Base-by-base conservation (phyloP, 176 grass and related monocot genomes). In the Raddia distichophylla region DNA sequence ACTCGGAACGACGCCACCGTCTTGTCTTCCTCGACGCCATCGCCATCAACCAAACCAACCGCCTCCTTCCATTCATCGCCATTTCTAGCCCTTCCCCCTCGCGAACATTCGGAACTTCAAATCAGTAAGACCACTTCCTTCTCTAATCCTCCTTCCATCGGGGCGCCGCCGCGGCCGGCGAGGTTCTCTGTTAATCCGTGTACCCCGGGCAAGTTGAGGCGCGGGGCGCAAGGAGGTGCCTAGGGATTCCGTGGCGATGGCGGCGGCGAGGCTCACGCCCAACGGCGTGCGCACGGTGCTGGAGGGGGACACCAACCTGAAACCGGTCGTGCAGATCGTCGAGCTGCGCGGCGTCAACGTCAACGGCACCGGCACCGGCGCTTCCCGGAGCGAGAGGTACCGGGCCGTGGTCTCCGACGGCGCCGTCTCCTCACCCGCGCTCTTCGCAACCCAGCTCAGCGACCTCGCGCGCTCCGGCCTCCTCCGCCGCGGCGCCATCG, bases 311-410 rank as follows among this genome's bases (percentile, higher is more conserved):
- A 61, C 71, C 49, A 71, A 93, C 80, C 82, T 95, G 67, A 86
- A 84, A 80, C 93, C 93, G 56, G 59, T 93, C 40, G 68, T 95
- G 37, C 88, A 95, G 93, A 64, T 95, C 61, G n/a, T 98, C 65
- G 73, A 98, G 8, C 8, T 94, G 81, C 71, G 67, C 49, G 59
- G 79, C 83, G 75, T 90, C 78, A 54, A 75, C 43, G 75, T 91
- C 86, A 60, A 8, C 54, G 74, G 87, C 5, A 13, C 54, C 54
- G 74, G 87, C 5, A 13, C 54, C 43, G 78, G 55, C n/a, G 17
- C 55, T 5, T 13, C 74, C 34, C 81, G 86, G 75, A 50, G 47
- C 40, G 86, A 91, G 77, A 62, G 93, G 84, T 98, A 72, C 76
- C 78, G 84, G n/a, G 84, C 87, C 32, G 33, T 88, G 80, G 64